Evolutionary conservation across 129 eudicot genomes (phyloP), one percentile per base, ranked within the genome.

Genomic region (Lactuca sativa): DNA sequence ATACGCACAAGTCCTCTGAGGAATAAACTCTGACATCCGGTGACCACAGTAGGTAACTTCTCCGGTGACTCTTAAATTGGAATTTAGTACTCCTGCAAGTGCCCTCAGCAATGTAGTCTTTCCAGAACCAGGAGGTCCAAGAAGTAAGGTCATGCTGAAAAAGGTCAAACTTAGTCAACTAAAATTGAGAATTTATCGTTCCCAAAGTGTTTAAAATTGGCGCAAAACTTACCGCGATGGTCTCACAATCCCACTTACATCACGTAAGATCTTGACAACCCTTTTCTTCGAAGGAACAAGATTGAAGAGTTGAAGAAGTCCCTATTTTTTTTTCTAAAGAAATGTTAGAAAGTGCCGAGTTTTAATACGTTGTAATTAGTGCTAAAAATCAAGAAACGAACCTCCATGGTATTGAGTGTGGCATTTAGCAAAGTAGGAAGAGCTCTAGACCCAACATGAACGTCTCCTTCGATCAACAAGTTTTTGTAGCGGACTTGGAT

Each of bases 41-140:
- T 76, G 74, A 25, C 85, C 89, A 4, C 78, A 80, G 78, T 81
- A 84, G 9, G 83, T 76, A 14, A 80, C 57, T 62, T 84, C 83
- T 41, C 89, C 89, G 9, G n/a, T 33, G 40, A 74, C 33, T 40
- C 52, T 47, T 47, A 47, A 11, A 47, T 47, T 11, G 0, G 48
- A 73, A 52, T 21, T 34, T 64, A 63, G 43, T 30, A 7, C 55
- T 76, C 97, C 97, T 13, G 97, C 86, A 61, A 91, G 88, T 7
- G 97, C 85, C 80, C 86, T 85, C 78, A 91, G 47, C 54, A 91
- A 71, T 31, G 97, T 76, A 59, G 96, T 88, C 69, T 91, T 91
- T 58, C 97, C 96, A 44, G 88, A 85, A 53, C 97, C 97, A 6
- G 95, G 97, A 75, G 97, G 95, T 43, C 97, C 97, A 63, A 91